Evolutionary conservation across 2,329 filamentous ascomycete genomes (phyloP).

Genomic region (Biscogniauxia mediterranea): DNA sequence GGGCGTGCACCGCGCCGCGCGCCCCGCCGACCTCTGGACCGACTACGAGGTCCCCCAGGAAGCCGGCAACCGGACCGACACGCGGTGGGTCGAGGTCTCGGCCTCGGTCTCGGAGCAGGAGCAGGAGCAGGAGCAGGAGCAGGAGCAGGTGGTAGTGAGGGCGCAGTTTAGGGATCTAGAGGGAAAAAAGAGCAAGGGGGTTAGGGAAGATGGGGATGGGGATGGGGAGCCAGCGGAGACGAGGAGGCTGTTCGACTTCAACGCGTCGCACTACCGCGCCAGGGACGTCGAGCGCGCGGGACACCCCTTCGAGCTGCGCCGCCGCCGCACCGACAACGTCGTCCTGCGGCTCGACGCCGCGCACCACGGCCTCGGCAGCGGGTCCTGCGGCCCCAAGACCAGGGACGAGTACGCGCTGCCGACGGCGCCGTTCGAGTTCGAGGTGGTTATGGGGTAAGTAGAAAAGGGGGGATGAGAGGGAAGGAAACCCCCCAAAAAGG

Average conservation of each 20-base stretch:
- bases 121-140: conserved; percentile 10
- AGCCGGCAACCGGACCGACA: conserved; percentile 62
- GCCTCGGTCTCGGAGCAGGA: no score
- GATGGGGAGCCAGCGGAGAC: conserved; percentile 31
- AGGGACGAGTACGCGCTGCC: conserved; percentile 45
- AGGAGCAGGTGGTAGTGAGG: conserved; percentile 24
- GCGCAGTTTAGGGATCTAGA: conserved; percentile 27
- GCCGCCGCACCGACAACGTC: conserved; percentile 51
- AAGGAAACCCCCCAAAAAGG: no score
- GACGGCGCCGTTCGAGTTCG: conserved; percentile 41
- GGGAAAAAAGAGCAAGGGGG: background rate
- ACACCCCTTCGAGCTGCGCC: conserved; percentile 62
- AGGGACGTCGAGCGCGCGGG: conserved; percentile 54
- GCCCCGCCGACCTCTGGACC: conserved; percentile 53
- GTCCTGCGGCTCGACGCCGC: conserved; percentile 57
- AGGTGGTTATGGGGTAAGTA: conserved; percentile 42
- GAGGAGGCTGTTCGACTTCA: conserved; percentile 51
- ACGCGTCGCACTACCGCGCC: conserved; percentile 52
- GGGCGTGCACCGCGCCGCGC: conserved; percentile 45
- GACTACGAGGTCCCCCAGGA: conserved; percentile 70
- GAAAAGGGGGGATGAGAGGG: no score
- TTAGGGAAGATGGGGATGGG: conserved; percentile 29
- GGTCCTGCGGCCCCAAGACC: conserved; percentile 59
- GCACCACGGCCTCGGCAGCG: conserved; percentile 63
- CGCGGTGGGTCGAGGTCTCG: conserved; percentile 53